Evolutionary conservation across 495 filamentous ascomycete genomes (phyloP).

Genomic region (Penicillium waksmanii): DNA sequence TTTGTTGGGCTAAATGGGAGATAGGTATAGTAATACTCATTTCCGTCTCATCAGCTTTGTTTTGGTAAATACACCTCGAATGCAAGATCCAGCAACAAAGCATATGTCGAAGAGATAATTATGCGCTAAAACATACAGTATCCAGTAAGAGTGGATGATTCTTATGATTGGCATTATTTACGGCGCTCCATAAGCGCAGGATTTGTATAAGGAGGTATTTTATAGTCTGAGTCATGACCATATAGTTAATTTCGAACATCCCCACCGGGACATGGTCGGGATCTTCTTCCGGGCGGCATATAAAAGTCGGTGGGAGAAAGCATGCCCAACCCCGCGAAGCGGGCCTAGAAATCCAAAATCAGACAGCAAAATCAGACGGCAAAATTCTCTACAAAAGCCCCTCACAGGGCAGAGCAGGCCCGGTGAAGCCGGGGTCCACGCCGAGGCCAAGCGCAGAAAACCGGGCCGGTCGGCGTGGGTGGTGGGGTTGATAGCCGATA

Average conservation of each 20-base stretch:
- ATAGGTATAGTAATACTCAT: too few species aligned
- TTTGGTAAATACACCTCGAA: too few species aligned
- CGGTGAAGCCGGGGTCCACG: constrained; percentile 6
- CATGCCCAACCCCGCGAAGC: neutral
- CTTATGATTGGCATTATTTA: too few species aligned
- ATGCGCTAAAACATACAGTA: too few species aligned
- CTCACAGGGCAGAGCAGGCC: neutral
- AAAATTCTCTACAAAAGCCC: neutral
- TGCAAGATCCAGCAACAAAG: too few species aligned
- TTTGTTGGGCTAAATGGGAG: too few species aligned
- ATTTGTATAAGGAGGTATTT: too few species aligned
- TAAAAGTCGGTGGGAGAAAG: neutral
- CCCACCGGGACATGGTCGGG: neutral
- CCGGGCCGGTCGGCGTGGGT: constrained; percentile 25
- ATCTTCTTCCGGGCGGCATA: neutral
- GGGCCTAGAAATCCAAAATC: neutral
- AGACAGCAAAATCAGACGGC: too few species aligned
- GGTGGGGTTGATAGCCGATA: constrained; percentile 16
- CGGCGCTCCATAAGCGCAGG: too few species aligned
- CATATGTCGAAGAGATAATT: too few species aligned
- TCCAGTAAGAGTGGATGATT: too few species aligned
- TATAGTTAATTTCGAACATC: neutral
- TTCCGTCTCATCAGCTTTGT: too few species aligned
- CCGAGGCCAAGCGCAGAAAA: constrained; percentile 19
- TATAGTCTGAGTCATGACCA: neutral